Conservation (phyloP, 768 basidiomycete species). For the Termitomyces sp. region DNA sequence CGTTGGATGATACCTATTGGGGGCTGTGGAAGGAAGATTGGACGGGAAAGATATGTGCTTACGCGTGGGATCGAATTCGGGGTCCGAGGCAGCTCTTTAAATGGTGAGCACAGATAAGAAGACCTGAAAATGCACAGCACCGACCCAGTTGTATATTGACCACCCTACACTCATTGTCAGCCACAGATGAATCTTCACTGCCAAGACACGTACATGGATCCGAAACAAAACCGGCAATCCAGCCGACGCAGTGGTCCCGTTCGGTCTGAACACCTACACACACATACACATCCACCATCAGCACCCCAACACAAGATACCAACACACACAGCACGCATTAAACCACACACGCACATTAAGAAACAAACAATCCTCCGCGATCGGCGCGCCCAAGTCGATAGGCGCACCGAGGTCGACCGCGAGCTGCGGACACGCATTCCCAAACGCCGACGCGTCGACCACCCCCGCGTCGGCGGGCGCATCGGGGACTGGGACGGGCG, state of each 20-base stretch:
- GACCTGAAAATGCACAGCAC: background rate
- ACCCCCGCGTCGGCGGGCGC: conserved; percentile 18
- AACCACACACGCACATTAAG: conserved; percentile 36
- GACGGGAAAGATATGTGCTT: conserved; percentile 5
- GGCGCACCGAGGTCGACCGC: conserved; percentile 33
- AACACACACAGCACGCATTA: background rate
- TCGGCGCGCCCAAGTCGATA: conserved; percentile 36
- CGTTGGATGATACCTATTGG: conserved; percentile 42
- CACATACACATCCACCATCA: no score
- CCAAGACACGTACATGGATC: conserved; percentile 26
- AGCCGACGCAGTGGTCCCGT: conserved; percentile 18
- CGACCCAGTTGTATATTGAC: conserved; percentile 41
- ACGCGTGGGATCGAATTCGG: conserved; percentile 43
- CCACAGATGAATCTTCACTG: background rate
- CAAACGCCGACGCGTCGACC: conserved; percentile 42
- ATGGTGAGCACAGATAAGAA: background rate
- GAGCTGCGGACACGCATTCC: conserved; percentile 53
- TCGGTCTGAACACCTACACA: conserved; percentile 32
- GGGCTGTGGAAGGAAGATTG: no score
- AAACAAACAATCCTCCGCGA: conserved; percentile 50
- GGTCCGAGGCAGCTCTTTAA: conserved; percentile 36
- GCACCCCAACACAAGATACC: no score
- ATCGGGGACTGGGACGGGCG: conserved; percentile 38
- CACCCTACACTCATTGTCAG: conserved; percentile 30
- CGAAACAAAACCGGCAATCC: conserved; percentile 34